Evolutionary conservation across 768 basidiomycete genomes (phyloP).

Genomic region (Sarcodon aspratus): DNA sequence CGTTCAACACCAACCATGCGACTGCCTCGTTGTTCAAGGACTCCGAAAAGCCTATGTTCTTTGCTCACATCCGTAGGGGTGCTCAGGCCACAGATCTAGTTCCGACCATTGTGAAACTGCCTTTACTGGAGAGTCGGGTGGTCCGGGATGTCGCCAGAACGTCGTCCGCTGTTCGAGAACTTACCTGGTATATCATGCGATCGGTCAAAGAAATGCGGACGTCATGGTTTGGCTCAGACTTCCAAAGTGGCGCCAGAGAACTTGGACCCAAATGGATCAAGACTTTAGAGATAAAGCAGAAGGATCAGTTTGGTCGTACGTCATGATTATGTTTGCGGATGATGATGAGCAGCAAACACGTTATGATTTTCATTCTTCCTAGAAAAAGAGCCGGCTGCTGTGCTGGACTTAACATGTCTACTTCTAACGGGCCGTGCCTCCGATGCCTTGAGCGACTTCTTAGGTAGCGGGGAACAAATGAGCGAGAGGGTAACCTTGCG

Average conservation of each 20-base stretch:
- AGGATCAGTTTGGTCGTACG: conserved; percentile 53
- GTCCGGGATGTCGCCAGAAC: conserved; percentile 60
- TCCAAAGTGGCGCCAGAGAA: conserved; percentile 54
- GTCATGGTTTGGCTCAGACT: conserved; percentile 65
- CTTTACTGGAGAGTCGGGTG: conserved; percentile 43
- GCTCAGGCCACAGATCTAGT: conserved; percentile 21
- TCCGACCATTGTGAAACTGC: conserved; percentile 39
- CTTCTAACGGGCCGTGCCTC: conserved; percentile 64
- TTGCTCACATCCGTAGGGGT: background rate
- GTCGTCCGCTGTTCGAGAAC: conserved; percentile 58
- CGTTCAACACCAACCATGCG: conserved; percentile 19
- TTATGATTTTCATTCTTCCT: background rate
- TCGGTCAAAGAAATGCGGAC: conserved; percentile 62
- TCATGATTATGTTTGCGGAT: conserved; percentile 5
- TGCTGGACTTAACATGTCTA: conserved; percentile 61
- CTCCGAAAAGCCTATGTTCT: conserved; percentile 31
- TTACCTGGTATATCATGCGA: conserved; percentile 62
- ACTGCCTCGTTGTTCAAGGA: conserved; percentile 33
- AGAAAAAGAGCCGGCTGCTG: conserved; percentile 53
- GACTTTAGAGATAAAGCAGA: conserved; percentile 51
- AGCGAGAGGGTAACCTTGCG: conserved; percentile 56
- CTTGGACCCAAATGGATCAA: conserved; percentile 66
- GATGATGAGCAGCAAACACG: background rate
- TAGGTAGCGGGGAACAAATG: conserved; percentile 70
- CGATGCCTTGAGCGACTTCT: conserved; percentile 60